Evolutionary conservation across 164 flowering plant genomes (phyloP).

Genomic region (Aristolochia contorta): DNA sequence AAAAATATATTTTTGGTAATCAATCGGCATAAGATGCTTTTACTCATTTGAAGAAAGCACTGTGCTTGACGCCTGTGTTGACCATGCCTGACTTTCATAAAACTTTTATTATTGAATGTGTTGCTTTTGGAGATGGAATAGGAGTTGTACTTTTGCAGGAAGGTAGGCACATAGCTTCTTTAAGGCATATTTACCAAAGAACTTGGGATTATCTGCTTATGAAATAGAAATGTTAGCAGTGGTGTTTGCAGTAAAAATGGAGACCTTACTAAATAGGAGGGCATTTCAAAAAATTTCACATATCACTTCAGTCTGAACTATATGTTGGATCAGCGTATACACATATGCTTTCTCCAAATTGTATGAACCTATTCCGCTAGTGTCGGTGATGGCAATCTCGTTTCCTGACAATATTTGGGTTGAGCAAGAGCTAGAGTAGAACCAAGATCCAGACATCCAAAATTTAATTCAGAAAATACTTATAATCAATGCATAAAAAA

Average conservation of each 20-base stretch:
- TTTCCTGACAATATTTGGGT: no score
- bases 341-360: neutral
- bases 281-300: neutral
- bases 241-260: neutral
- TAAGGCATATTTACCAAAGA: neutral
- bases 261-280: neutral
- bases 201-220: neutral
- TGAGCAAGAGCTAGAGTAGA: no score
- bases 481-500: no score
- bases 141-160: neutral
- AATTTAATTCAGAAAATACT: no score
- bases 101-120: no score
- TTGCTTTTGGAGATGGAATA: neutral
- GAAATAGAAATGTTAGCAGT: neutral
- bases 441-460: no score
- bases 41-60: no score
- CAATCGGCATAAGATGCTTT: neutral
- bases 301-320: neutral
- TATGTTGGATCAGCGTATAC: neutral
- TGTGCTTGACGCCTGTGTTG: no score
- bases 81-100: no score
- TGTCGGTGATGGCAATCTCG: no score
- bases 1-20: neutral
- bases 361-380: neutral
- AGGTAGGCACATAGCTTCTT: neutral